Evolutionary conservation across 768 basidiomycete genomes (phyloP).

Genomic region (Omphalotus guepiniiformis): DNA sequence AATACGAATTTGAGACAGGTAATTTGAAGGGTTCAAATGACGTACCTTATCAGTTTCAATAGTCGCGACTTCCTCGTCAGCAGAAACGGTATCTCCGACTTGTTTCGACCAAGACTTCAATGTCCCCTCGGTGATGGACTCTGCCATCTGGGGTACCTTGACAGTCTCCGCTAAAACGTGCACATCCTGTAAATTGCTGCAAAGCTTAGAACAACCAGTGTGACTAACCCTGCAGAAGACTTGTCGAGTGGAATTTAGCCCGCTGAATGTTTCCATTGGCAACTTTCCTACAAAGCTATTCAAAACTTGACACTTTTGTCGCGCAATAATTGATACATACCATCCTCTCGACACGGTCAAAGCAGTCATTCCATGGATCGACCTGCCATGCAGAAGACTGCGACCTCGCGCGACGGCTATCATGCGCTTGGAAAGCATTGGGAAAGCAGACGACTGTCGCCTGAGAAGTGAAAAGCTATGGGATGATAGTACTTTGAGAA

Average conservation of each 20-base stretch:
- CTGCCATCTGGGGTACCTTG: slow-evolving; percentile 97
- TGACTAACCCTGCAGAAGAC: slow-evolving; percentile 60
- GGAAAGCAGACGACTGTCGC: slow-evolving; percentile 3
- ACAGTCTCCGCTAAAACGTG: slow-evolving; percentile 69
- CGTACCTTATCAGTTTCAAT: slow-evolving; percentile 98
- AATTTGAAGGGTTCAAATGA: slow-evolving; percentile 1
- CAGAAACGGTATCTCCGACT: slow-evolving; percentile 85
- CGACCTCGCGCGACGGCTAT: slow-evolving; percentile 62
- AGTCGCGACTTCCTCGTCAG: slow-evolving; percentile 94
- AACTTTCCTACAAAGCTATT: slow-evolving; percentile 34
- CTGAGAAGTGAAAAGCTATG: not conserved
- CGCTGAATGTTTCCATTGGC: slow-evolving; percentile 42
- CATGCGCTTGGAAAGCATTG: slow-evolving; percentile 70
- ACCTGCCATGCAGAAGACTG: slow-evolving; percentile 37
- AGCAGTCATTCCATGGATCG: slow-evolving; percentile 26
- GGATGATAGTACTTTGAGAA: too few relatives aligned
- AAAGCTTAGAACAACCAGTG: not conserved
- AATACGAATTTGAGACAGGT: not conserved
- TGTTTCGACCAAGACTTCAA: slow-evolving; percentile 93
- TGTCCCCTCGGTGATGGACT: slow-evolving; percentile 97
- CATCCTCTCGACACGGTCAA: slow-evolving; percentile 41
- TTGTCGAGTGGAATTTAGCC: slow-evolving; percentile 68
- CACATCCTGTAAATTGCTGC: not conserved
- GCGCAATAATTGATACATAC: slow-evolving; percentile 26
- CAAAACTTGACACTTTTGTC: not conserved